These are phyloP conservation scores for Coemansia sp. DNA, from an alignment of 192 early-diverging fungal genomes.

Conservation along the genomic window DNA sequence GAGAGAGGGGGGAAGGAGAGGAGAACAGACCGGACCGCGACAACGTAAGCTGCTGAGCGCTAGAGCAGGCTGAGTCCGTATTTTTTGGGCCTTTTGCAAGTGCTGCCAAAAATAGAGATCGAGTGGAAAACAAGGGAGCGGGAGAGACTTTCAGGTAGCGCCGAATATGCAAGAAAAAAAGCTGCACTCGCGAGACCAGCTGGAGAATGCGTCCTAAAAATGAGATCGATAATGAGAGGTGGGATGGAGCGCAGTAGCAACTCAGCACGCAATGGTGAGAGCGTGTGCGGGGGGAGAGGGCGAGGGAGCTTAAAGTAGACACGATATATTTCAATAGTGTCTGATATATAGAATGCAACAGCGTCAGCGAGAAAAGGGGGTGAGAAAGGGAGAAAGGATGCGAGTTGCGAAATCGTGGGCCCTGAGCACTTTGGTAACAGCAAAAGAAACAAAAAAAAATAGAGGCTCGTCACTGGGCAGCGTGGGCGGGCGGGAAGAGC, in stretches of 20 bases:
- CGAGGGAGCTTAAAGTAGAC: not conserved
- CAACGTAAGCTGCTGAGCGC: not conserved
- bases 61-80: not conserved
- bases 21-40: not conserved
- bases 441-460: not conserved
- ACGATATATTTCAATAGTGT: not conserved
- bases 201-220: slow-evolving; percentile 5
- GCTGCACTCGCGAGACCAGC: not conserved
- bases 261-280: not conserved
- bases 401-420: slow-evolving; percentile 4
- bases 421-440: not conserved
- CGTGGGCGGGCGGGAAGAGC: too few relatives aligned
- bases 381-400: slow-evolving; percentile 1
- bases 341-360: slow-evolving; percentile 3
- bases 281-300: not conserved
- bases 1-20: too few relatives aligned
- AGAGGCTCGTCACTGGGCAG: too few relatives aligned
- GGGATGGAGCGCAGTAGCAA: not conserved
- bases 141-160: not conserved
- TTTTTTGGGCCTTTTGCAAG: not conserved
- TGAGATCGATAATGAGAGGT: not conserved
- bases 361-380: not conserved
- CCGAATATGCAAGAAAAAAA: too few relatives aligned
- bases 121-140: not conserved
- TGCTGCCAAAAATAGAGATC: slow-evolving; percentile 6